Evolutionary conservation across 345 rosid genomes (phyloP), one percentile per base, ranked within the genome.

Genomic region (Populus alba): DNA sequence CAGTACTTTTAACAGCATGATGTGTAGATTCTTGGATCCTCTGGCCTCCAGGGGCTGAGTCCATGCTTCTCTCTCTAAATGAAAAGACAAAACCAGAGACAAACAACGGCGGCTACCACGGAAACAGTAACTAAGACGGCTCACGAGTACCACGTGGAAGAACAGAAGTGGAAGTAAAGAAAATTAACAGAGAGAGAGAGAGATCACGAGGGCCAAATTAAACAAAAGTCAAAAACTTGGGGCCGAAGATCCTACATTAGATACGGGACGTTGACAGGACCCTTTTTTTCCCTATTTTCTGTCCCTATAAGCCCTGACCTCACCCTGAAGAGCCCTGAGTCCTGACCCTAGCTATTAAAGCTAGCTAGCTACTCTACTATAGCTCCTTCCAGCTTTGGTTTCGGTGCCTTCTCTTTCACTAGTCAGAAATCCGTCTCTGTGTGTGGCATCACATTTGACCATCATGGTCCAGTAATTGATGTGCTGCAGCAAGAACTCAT

Each of bases 261-360:
- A 86, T 86, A 71, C 73, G 79, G 51, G 88, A 86, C 74, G 86
- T 80, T 78, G 91, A 86, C 84, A 81, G 80, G 75, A 65, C 83
- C 70, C 51, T n/a, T 2, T 20, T 17, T 8, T 15, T 0, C 20
- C 17, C 23, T 15, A 66, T 66, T 31, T 66, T 31, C 69, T 31
- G 20, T 29, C 13, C 4, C 7, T 39, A 1, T 33, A 37, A 9
- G 27, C 71, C 16, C 45, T 16, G 71, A 38, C 47, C 71, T 38
- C 68, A 31, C 35, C 18, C 68, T 25, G 68, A 33, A 65, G 0
- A 65, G 4, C 68, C 68, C 39, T 29, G 39, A 1, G 39, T 16
- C 68, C 33, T 31, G 57, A 18, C 8, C 57, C 68, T 27, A 3
- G 37, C 39, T 13, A 29, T 65, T 25, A 5, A 20, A 61, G 13